A percentile compares a stretch with the other conserved stretches of the same genome.
These are phyloP conservation scores for Eleusine indica DNA, from an alignment of 176 grass and related monocot species.

Conservation along the genomic window DNA sequence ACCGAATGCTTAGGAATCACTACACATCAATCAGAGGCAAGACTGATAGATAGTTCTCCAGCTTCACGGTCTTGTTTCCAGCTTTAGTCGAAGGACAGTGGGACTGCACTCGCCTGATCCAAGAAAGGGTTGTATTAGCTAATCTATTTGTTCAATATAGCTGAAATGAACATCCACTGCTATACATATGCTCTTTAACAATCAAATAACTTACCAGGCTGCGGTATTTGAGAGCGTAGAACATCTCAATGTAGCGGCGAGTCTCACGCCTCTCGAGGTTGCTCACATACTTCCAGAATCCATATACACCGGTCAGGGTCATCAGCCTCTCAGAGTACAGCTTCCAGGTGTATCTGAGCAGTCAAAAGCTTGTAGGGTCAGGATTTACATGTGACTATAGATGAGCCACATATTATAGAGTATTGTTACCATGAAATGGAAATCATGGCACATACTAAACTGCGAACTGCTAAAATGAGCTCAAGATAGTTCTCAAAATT, in stretches of 20 bases:
- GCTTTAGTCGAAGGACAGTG: conserved; percentile 49
- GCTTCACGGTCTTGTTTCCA: background rate
- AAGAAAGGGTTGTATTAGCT: background rate
- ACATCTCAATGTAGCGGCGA: conserved; percentile 94
- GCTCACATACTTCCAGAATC: conserved; percentile 96
- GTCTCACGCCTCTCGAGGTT: conserved; percentile 96
- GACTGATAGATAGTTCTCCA: conserved; percentile 8
- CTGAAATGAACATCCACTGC: background rate
- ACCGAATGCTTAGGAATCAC: conserved; percentile 13
- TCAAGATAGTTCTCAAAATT: background rate
- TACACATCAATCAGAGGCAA: conserved; percentile 18
- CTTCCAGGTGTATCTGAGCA: conserved; percentile 96
- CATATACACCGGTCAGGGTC: conserved; percentile 92
- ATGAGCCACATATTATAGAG: background rate
- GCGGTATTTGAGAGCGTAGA: conserved; percentile 94
- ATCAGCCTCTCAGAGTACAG: conserved; percentile 98
- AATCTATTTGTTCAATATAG: background rate
- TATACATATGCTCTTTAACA: background rate
- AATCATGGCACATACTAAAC: background rate
- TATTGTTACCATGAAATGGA: background rate
- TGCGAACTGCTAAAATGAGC: background rate
- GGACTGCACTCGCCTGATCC: conserved; percentile 56
- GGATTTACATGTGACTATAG: background rate
- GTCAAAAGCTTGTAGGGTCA: conserved; percentile 20
- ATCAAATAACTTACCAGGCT: conserved; percentile 57